phyloP scores from a whole-genome alignment of 73 alveolate genomes.

The Paraurostyla sp. region DNA sequence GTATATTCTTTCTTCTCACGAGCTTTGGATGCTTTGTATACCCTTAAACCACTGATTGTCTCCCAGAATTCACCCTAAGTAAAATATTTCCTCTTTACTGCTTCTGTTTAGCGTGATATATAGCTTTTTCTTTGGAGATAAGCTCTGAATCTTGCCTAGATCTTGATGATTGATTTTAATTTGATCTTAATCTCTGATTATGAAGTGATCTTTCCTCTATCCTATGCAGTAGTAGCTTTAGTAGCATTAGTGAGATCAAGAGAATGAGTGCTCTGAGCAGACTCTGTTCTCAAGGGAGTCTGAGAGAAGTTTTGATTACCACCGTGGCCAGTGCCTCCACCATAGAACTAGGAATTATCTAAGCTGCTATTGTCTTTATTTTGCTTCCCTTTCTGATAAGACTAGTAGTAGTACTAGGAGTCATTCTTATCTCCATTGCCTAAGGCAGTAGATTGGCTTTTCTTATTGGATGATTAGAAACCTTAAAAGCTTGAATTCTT shows the following conservation, averaged over 20 bases:
- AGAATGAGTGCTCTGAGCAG: too few species aligned
- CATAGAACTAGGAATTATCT: too few species aligned
- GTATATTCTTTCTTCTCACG: neutral
- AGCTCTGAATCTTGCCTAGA: constrained; percentile 11
- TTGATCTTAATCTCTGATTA: neutral
- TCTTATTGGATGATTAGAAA: too few species aligned
- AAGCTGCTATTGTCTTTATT: too few species aligned
- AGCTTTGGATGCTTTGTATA: neutral
- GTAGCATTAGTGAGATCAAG: neutral
- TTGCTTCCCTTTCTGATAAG: too few species aligned
- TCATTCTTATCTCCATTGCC: too few species aligned
- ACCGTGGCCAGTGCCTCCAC: too few species aligned
- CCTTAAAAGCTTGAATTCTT: too few species aligned
- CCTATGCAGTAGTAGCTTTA: neutral
- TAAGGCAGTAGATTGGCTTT: too few species aligned
- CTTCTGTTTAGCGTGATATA: constrained; percentile 1
- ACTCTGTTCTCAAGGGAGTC: too few species aligned
- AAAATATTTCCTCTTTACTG: constrained; percentile 36
- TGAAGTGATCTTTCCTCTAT: neutral
- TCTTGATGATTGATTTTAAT: neutral
- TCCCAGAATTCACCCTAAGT: constrained; percentile 32
- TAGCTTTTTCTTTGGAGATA: neutral
- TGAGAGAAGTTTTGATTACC: too few species aligned
- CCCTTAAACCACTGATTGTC: neutral
- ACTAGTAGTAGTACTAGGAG: too few species aligned